A percentile compares a stretch with the other conserved stretches of the same genome.
These are phyloP conservation scores for Barbarea vulgaris DNA, from an alignment of 345 rosid species.

Conservation along the genomic window DNA sequence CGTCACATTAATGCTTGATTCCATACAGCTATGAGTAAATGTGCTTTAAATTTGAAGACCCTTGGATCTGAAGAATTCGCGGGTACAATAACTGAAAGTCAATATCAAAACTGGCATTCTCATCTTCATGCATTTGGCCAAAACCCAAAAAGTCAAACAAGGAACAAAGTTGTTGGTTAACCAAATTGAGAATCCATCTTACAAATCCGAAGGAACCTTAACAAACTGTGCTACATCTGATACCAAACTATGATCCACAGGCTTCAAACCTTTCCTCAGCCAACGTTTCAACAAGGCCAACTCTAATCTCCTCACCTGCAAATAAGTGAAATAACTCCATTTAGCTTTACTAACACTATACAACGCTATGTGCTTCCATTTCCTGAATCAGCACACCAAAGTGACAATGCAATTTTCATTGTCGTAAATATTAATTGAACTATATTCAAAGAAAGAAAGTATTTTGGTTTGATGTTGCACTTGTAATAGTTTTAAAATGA, in stretches of 20 bases:
- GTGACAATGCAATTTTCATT: too few relatives aligned
- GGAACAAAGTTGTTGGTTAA: constrained; percentile 17
- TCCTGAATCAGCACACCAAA: too few relatives aligned
- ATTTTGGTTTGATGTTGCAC: too few relatives aligned
- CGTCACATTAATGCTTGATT: neutral
- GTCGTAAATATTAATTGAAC: too few relatives aligned
- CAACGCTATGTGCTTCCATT: neutral
- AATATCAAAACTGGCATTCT: constrained; percentile 53
- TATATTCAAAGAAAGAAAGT: too few relatives aligned
- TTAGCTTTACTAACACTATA: neutral
- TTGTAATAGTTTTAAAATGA: too few relatives aligned
- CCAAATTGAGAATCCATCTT: constrained; percentile 37
- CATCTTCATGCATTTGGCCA: constrained; percentile 44
- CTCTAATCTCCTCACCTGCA: constrained; percentile 93
- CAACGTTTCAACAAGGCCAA: constrained; percentile 55
- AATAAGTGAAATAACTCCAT: constrained; percentile 14
- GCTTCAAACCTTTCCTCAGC: constrained; percentile 70
- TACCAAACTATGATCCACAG: constrained; percentile 58
- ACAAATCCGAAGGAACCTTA: constrained; percentile 55
- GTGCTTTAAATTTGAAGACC: neutral
- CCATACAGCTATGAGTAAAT: neutral
- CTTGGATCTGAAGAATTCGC: neutral
- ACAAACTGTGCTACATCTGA: constrained; percentile 63
- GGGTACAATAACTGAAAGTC: neutral
- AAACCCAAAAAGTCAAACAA: constrained; percentile 13